Percentiles rank a stretch among this genome's conserved stretches.
Conservation (phyloP, 163 green algal genomes). For the Chlamydomonas reinhardtii region DNA sequence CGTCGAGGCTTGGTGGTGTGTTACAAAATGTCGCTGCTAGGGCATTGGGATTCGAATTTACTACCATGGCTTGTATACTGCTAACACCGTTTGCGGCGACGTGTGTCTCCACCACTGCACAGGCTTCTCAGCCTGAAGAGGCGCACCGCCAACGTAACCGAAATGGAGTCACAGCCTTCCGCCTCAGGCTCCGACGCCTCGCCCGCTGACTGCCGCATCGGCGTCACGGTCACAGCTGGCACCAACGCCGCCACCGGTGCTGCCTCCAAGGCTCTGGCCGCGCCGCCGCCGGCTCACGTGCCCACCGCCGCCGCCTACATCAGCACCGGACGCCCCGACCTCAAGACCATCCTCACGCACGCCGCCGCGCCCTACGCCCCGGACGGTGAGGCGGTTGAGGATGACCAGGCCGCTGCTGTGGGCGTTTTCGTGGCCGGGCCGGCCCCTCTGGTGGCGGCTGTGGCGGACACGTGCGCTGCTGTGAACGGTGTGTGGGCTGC, state of each 20-base stretch:
- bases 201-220: neutral
- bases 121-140: neutral
- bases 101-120: neutral
- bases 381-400: neutral
- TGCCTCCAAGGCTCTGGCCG: neutral
- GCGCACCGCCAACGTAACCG: no score
- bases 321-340: neutral
- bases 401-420: neutral
- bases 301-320: neutral
- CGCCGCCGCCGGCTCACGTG: neutral
- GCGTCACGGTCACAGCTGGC: no score
- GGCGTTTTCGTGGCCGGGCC: slow-evolving; percentile 20
- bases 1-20: no score
- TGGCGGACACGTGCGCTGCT: neutral
- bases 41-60: no score
- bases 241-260: neutral
- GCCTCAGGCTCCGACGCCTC: neutral
- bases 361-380: neutral
- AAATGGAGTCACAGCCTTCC: neutral
- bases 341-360: neutral
- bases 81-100: no score
- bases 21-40: no score
- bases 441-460: neutral
- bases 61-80: no score
- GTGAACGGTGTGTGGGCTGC: slow-evolving; percentile 2